Evolutionary conservation across 495 filamentous ascomycete genomes (phyloP).

Genomic region (Jackrogersella minutella): DNA sequence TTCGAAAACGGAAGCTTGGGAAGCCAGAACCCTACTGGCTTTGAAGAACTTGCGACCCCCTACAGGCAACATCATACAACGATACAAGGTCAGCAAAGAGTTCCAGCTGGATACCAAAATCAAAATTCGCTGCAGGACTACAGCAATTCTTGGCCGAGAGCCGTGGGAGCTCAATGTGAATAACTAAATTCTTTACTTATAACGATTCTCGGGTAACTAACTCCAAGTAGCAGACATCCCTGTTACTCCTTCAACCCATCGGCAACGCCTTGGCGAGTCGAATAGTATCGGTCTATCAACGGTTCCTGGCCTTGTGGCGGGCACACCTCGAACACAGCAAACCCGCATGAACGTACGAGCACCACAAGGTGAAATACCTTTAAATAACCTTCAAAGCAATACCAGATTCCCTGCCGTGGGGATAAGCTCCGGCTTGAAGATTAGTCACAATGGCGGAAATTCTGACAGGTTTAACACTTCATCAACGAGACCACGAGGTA

Average conservation of each 20-base stretch:
- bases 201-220: background rate
- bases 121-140: conserved; percentile 20
- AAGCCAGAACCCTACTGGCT: conserved; percentile 15
- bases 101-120: conserved; percentile 14
- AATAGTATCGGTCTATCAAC: conserved; percentile 36
- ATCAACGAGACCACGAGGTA: conserved; percentile 36
- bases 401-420: conserved; percentile 26
- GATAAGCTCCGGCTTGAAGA: conserved; percentile 43
- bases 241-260: conserved; percentile 46
- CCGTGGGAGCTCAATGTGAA: conserved; percentile 34
- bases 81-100: conserved; percentile 28
- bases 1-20: conserved; percentile 17
- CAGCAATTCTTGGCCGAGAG: conserved; percentile 28
- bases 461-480: conserved; percentile 10
- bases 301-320: conserved; percentile 42
- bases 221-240: conserved; percentile 32
- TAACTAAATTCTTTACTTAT: background rate
- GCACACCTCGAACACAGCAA: conserved; percentile 33
- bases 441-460: conserved; percentile 25
- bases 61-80: conserved; percentile 20
- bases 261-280: conserved; percentile 39
- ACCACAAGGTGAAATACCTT: background rate
- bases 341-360: conserved; percentile 14
- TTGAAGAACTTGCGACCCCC: conserved; percentile 20
- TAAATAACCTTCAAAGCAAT: conserved; percentile 21